Conservation (phyloP, 257 asterid genomes). For the Cruciata laevipes region DNA sequence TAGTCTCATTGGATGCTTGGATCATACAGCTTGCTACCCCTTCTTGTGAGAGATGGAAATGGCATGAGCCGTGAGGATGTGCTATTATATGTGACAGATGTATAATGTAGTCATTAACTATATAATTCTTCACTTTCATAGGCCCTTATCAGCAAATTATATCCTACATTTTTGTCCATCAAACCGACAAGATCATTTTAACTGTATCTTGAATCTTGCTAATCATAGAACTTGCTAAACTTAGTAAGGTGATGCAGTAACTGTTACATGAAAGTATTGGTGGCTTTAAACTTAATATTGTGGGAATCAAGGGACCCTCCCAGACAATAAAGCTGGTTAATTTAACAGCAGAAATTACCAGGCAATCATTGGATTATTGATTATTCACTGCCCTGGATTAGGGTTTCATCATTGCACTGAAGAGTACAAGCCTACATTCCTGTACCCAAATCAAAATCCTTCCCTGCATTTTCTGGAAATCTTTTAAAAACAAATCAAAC, state of each 20-base stretch:
- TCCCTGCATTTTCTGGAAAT: neutral
- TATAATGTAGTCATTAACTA: neutral
- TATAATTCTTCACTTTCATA: neutral
- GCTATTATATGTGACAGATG: neutral
- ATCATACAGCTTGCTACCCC: slow-evolving; percentile 3
- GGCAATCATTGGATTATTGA: neutral
- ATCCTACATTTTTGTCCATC: neutral
- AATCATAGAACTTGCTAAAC: neutral
- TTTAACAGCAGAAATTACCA: neutral
- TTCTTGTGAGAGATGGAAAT: neutral
- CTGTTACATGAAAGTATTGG: neutral
- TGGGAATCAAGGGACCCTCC: neutral
- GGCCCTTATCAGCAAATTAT: neutral
- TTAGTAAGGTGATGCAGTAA: neutral
- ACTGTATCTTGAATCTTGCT: neutral
- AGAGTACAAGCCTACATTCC: neutral
- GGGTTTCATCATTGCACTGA: neutral
- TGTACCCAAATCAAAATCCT: slow-evolving; percentile 1
- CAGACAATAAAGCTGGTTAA: neutral
- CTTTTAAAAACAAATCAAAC: neutral
- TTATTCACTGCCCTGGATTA: slow-evolving; percentile 1
- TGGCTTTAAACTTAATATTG: neutral
- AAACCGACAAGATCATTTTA: neutral
- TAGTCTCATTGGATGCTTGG: slow-evolving; percentile 9
- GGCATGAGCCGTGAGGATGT: too few relatives aligned